Percentiles rank a stretch among this genome's conserved stretches.
Conservation (phyloP, 1,284 basidiomycete genomes). For the Trichosporon ovoides region DNA sequence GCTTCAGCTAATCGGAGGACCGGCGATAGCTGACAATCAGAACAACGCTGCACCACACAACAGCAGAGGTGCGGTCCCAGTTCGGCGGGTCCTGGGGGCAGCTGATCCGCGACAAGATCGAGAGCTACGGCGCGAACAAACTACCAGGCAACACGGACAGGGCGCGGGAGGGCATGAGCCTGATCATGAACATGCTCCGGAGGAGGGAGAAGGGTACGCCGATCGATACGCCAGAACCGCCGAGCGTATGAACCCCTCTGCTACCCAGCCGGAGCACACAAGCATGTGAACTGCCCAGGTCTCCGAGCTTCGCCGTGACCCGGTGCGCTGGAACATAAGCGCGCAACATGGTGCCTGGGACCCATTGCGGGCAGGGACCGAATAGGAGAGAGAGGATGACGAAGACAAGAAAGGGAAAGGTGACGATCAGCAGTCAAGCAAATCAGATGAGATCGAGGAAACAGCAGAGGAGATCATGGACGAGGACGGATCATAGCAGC, state of each 20-base stretch:
- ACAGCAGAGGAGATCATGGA: background rate
- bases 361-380: no score
- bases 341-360: no score
- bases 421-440: background rate
- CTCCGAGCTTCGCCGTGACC: no score
- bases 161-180: conserved; percentile 47
- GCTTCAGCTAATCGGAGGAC: no score
- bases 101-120: conserved; percentile 43
- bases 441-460: no score
- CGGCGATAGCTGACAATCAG: conserved; percentile 12
- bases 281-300: no score
- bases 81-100: conserved; percentile 44
- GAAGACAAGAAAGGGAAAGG: background rate
- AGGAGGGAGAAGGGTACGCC: conserved; percentile 9
- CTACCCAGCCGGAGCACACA: background rate
- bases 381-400: no score
- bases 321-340: no score
- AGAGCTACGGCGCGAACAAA: conserved; percentile 44
- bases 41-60: conserved; percentile 43
- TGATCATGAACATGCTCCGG: conserved; percentile 40
- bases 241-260: background rate
- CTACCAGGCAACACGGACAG: conserved; percentile 46
- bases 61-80: conserved; percentile 44
- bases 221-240: background rate
- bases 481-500: background rate